phyloP scores from a whole-genome alignment of 192 early-diverging fungal species.

The Podila horticola region DNA sequence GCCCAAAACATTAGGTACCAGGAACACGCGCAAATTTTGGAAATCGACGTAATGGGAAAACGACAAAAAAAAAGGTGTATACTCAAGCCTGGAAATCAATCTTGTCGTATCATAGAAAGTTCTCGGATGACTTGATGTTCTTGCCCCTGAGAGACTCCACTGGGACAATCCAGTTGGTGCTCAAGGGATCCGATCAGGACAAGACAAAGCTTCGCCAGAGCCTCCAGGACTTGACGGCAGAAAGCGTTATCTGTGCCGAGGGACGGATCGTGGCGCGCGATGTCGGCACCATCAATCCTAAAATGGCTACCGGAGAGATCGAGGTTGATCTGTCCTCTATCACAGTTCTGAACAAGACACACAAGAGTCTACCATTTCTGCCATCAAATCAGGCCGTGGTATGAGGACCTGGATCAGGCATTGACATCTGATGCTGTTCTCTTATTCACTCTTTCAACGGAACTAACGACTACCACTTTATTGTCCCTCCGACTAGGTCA shows the following conservation, averaged over 20 bases:
- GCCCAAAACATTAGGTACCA: conserved; percentile 66
- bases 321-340: conserved; percentile 74
- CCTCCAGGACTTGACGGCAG: conserved; percentile 67
- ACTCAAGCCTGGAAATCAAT: background rate
- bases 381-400: conserved; percentile 63
- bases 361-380: conserved; percentile 67
- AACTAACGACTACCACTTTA: background rate
- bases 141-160: conserved; percentile 80
- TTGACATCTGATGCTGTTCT: background rate
- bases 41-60: background rate
- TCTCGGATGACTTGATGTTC: conserved; percentile 80
- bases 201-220: conserved; percentile 26
- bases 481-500: conserved; percentile 63
- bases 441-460: background rate
- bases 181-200: conserved; percentile 34
- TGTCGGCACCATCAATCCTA: conserved; percentile 54
- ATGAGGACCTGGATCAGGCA: background rate
- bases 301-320: conserved; percentile 68
- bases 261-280: conserved; percentile 74
- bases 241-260: conserved; percentile 76
- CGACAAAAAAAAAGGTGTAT: too few species aligned
- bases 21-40: background rate
- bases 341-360: conserved; percentile 75
- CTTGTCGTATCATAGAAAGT: conserved; percentile 52
- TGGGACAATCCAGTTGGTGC: conserved; percentile 81